Conservation (phyloP, 805 yeast species). For the Candida oleophila region DNA sequence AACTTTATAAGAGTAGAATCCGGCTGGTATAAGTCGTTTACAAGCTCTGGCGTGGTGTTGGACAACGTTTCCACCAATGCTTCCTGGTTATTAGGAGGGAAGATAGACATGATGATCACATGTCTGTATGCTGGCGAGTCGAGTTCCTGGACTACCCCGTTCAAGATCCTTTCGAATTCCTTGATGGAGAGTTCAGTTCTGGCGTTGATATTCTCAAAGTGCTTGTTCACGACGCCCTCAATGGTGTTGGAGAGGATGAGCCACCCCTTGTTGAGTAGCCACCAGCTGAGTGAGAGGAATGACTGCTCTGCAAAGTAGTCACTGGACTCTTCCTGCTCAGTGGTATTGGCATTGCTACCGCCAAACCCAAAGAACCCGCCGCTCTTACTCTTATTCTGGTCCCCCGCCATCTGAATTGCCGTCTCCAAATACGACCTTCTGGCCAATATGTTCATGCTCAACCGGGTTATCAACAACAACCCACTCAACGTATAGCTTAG, state of each 20-base stretch:
- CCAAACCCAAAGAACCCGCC: conserved; percentile 7
- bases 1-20: conserved; percentile 39
- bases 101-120: conserved; percentile 23
- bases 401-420: conserved; percentile 69
- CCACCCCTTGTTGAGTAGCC: conserved; percentile 91
- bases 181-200: conserved; percentile 65
- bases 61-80: conserved; percentile 46
- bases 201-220: conserved; percentile 66
- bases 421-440: conserved; percentile 81
- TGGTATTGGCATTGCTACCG: conserved; percentile 9
- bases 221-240: conserved; percentile 54
- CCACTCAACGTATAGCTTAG: conserved; percentile 67
- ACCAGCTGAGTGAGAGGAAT: conserved; percentile 87
- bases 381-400: conserved; percentile 19
- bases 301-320: conserved; percentile 72
- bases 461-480: conserved; percentile 72
- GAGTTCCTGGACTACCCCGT: conserved; percentile 21
- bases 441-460: conserved; percentile 86
- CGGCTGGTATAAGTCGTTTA: conserved; percentile 33
- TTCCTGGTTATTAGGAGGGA: conserved; percentile 35
- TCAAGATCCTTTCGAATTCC: conserved; percentile 48
- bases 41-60: conserved; percentile 44
- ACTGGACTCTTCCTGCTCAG: conserved; percentile 23
- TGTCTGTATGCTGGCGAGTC: conserved; percentile 11
- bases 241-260: conserved; percentile 51